phyloP scores from a whole-genome alignment of 495 filamentous ascomycete genomes.

The Aspergillus homomorphus region DNA sequence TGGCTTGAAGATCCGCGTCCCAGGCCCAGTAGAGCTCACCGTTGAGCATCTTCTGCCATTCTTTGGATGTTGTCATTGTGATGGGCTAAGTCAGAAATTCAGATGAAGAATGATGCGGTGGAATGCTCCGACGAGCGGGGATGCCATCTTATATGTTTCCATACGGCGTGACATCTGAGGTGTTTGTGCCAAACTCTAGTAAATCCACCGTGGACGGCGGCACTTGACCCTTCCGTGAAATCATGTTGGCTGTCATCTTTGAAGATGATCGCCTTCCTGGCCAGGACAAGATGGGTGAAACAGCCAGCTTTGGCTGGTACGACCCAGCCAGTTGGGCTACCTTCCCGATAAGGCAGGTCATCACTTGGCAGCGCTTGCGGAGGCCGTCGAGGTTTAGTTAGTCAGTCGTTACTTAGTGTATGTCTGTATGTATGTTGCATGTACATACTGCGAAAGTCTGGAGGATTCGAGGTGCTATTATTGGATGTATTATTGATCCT shows the following conservation, averaged over 20 bases:
- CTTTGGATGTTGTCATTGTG: constrained; percentile 32
- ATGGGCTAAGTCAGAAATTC: neutral
- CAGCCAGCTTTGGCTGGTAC: neutral
- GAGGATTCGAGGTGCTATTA: neutral
- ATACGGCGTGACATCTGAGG: neutral
- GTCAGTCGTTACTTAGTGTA: neutral
- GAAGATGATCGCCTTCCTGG: neutral
- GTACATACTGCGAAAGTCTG: neutral
- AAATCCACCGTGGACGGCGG: too few species aligned
- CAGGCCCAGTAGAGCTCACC: constrained; percentile 49
- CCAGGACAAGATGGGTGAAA: neutral
- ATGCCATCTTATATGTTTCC: neutral
- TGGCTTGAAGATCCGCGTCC: constrained; percentile 50
- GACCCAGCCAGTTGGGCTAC: constrained; percentile 8
- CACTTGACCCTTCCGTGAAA: neutral
- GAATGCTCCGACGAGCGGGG: neutral
- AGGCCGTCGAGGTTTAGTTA: too few species aligned
- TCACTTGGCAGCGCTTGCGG: neutral
- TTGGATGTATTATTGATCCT: neutral
- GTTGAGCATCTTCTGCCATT: constrained; percentile 37
- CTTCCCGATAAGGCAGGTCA: constrained; percentile 15
- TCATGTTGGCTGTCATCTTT: neutral
- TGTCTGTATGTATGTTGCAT: too few species aligned
- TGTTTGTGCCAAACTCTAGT: too few species aligned
- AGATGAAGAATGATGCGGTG: neutral